Base-by-base conservation (phyloP, 352 stramenopile species). In the Globisporangium canariense region DNA sequence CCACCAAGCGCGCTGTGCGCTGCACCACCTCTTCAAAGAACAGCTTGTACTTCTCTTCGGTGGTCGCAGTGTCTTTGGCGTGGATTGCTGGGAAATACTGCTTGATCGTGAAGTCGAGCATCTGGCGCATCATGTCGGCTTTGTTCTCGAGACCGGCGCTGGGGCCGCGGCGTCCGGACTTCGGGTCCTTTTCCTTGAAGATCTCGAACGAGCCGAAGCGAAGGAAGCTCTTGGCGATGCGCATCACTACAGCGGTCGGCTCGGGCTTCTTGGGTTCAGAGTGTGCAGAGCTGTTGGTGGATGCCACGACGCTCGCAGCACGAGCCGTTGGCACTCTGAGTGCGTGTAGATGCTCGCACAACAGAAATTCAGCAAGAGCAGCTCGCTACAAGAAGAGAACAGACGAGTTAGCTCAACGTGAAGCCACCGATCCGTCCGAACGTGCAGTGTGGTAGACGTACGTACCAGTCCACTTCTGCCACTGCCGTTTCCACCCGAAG, bases 191-290 rank as follows among this genome's bases (percentile, higher is more conserved):
- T 10, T 77, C 65, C 62, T 96, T 97, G 75, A 98, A 98, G 63
- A 99, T 88, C 76, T 99, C 96, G 54, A 99, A 96, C 68, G 93
- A 97, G 25, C 97, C 97, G 66, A 99, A 97, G 46, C 97, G 81
- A 6, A 98, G 65, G 67, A 99, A 99, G 51, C 76, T 97, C 18
- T 87, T 80, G 1, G 94, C 93, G 40, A 99, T 88, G 61, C 96
- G 81, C 50, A 89, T 78, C 10, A 97, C 83, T 14, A 96, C 90
- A 20, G 89, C 89, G 0, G 81, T 89, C 2, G 81, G 87, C 68
- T 98, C 91, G 45, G 84, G 67, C 36, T 88, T 90, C 78, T 53
- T 66, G 74, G 6, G 36, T 41, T 41, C 36, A 41, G 36, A 14
- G 36, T 41, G 3, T 41, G 36, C 36, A 14, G 2, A 14, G 7